phyloP scores from a whole-genome alignment of 306 rosid genomes.

The Ziziphus jujuba region DNA sequence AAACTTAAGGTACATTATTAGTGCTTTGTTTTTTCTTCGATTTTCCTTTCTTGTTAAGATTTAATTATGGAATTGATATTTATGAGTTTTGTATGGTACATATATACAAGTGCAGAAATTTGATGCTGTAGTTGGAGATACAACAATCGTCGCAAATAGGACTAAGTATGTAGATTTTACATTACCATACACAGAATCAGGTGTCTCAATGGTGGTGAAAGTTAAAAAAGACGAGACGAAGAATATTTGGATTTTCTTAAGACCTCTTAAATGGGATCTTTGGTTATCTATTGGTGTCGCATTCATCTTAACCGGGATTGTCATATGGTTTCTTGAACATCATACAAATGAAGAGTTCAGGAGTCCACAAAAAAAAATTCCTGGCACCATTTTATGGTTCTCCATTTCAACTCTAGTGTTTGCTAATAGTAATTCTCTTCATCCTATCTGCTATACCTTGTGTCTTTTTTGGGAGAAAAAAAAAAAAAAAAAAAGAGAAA shows the following conservation, averaged over 20 bases:
- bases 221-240: constrained; percentile 15
- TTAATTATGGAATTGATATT: background rate
- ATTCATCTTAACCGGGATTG: constrained; percentile 27
- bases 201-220: constrained; percentile 40
- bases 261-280: constrained; percentile 42
- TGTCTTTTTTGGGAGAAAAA: no score
- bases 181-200: constrained; percentile 41
- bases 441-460: no score
- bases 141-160: constrained; percentile 34
- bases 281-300: constrained; percentile 35
- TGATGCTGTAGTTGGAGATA: constrained; percentile 45
- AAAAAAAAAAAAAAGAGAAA: no score
- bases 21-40: no score
- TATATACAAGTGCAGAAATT: constrained; percentile 8
- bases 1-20: constrained; percentile 3
- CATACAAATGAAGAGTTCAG: constrained; percentile 29
- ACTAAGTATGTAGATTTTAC: constrained; percentile 39
- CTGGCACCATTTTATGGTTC: constrained; percentile 31
- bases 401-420: constrained; percentile 39
- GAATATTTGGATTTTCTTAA: constrained; percentile 46
- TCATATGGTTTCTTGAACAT: constrained; percentile 38
- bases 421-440: constrained; percentile 33
- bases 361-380: constrained; percentile 19
- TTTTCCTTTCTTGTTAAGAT: no score
- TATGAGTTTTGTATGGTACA: no score